Evolutionary conservation across 148 eudicot genomes (phyloP).

Genomic region (Dysphania ambrosioides): DNA sequence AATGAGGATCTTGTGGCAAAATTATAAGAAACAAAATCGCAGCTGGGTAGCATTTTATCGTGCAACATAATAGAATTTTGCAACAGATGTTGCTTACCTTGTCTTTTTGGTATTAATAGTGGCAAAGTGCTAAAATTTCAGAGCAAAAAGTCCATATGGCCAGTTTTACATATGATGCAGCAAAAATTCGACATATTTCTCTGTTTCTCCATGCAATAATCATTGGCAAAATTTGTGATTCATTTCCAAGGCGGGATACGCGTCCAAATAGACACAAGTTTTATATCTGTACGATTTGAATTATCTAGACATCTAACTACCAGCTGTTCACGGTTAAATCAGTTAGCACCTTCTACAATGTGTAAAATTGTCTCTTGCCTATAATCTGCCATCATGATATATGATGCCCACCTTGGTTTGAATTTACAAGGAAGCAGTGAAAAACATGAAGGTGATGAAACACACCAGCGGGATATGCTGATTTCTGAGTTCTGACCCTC

Average conservation of each 20-base stretch:
- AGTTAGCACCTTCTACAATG: constrained; percentile 11
- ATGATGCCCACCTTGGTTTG: too few relatives aligned
- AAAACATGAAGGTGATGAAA: not conserved
- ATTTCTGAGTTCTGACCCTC: not conserved
- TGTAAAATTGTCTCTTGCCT: constrained; percentile 13
- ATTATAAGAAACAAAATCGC: too few relatives aligned
- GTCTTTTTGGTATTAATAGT: too few relatives aligned
- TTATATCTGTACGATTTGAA: constrained; percentile 19
- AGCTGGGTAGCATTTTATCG: too few relatives aligned
- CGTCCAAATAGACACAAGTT: not conserved
- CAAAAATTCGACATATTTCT: not conserved
- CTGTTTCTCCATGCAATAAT: not conserved
- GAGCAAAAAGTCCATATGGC: too few relatives aligned
- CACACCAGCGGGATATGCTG: constrained; percentile 1
- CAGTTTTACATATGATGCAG: not conserved
- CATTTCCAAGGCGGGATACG: constrained; percentile 17
- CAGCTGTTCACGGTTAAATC: constrained; percentile 16
- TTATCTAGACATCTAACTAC: constrained; percentile 20
- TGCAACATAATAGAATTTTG: too few relatives aligned
- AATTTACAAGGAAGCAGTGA: not conserved
- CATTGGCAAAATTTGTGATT: not conserved
- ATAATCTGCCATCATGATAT: constrained; percentile 3
- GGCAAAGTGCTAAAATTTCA: too few relatives aligned
- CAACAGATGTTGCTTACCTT: too few relatives aligned
- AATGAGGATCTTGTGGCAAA: too few relatives aligned